Conservation (phyloP, 1,139 yeast genomes). For the Debaryomyces sp. region DNA sequence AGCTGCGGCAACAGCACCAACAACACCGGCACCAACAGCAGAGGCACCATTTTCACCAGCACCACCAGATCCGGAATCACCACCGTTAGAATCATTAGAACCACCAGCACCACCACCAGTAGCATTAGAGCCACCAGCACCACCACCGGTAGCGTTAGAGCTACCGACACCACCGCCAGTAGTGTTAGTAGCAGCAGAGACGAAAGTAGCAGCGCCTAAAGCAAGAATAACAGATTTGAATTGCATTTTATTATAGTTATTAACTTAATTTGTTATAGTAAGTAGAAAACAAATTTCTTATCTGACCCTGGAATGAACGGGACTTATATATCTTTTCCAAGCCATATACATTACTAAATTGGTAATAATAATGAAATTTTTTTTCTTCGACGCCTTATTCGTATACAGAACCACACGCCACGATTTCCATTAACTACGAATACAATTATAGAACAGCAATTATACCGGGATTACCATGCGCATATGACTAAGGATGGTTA, state of each 20-base stretch:
- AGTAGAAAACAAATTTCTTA: background rate
- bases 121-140: no score
- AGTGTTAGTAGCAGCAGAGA: constrained; percentile 39
- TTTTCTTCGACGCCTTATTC: constrained; percentile 7
- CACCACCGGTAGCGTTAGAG: constrained; percentile 24
- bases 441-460: constrained; percentile 3
- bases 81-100: constrained; percentile 18
- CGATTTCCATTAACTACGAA: constrained; percentile 1
- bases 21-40: constrained; percentile 36
- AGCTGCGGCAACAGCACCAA: constrained; percentile 48
- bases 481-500: constrained; percentile 1
- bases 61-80: constrained; percentile 13
- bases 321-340: constrained; percentile 6
- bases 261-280: background rate
- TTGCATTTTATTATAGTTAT: constrained; percentile 37
- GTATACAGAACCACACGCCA: constrained; percentile 7
- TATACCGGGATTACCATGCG: constrained; percentile 1
- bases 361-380: constrained; percentile 5
- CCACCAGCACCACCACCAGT: no score
- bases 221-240: constrained; percentile 48
- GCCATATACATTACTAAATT: constrained; percentile 7
- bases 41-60: constrained; percentile 22
- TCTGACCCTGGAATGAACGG: constrained; percentile 1
- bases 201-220: constrained; percentile 48
- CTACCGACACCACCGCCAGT: constrained; percentile 43